Evolutionary conservation across 257 asterid species (phyloP), one percentile per base, ranked within the genome.

Genomic region (Dorcoceras hygrometricum): DNA sequence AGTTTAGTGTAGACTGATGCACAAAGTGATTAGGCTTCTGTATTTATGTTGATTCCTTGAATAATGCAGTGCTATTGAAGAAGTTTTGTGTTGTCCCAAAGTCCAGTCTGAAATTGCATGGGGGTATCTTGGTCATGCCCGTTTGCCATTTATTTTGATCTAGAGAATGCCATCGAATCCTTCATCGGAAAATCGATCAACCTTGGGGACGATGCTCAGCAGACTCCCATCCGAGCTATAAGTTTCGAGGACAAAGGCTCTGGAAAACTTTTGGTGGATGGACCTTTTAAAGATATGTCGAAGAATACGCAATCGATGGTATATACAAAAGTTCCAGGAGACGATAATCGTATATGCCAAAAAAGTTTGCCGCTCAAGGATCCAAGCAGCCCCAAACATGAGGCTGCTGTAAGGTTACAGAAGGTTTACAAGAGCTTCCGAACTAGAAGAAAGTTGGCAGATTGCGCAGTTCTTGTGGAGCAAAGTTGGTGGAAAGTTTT

Each of bases 401-500:
- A 60, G 20, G 80, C 80, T 54, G 76, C 80, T 26, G 46, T 76
- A 20, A 76, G 56, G 62, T 46, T 76, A 62, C 76, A 76, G 56
- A 76, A 76, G 70, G 57, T 64, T 0, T 76, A 76, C 72, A 76
- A 76, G 62, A 76, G 80, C 46, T 76, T 76, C 20, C 76, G 76
- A 51, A 76, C 76, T 1, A 57, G 76, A 62, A 76, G 73, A 64
- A 63, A 76, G 54, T 73, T 76, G 20, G 80, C 76, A 7, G 76
- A 76, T 66, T 76, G 80, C 66, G 80, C 76, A 22, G 80, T 76
- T 66, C 60, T 76, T 6, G 62, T 71, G 4, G 80, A 76, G 58
- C 80, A 76, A 57, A 76, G 80, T 50, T 76, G 80, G 80, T 73
- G 78, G 78, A 67, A 73, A 66, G 51, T 73, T 7, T 55, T 73